Base-by-base conservation (phyloP, 2,329 filamentous ascomycete species). In the Aspergillus novoparasiticus region DNA sequence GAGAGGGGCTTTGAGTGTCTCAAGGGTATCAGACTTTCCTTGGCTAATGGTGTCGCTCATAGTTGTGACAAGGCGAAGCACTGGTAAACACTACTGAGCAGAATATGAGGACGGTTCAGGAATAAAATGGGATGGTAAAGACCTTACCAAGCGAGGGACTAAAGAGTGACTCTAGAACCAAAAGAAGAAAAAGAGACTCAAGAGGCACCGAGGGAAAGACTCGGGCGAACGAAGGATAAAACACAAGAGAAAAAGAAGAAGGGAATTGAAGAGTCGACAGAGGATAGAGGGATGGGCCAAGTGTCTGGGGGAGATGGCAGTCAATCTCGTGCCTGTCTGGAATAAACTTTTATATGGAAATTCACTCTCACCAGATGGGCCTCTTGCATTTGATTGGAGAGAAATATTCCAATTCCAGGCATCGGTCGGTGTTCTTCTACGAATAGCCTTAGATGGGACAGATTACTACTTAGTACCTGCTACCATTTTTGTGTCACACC, bases 41-140 rank as follows among this genome's bases (percentile, higher is more conserved):
- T 9, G 4, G 19, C 14, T 19, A 30, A 61, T 57, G 23, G 60
- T 58, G 46, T 60, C 63, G 34, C 60, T 63, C 65, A 66, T 66
- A 36, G 30, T 50, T 48, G 54, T 34, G n/a, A 54, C 41, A 50
- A 8, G 45, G 11, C 14, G 23, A 28, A 8, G 6, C 3, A 19
- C 46, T n/a, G 16, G n/a, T 14, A 16, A n/a, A 19, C 14, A 50
- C 8, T 9, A 23, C 23, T 48, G 12, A 16, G 16, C 6, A n/a
- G 39, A 41, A 9, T 16, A n/a, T 41, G 16, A n/a, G 16, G 8
- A n/a, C 8, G 16, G 16, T 41, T 10, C 39, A 41, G 16, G n/a
- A 46, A 50, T 23, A 51, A 39, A 26, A 36, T 19, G 16, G 9
- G 5, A 26, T 11, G 26, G 16, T 23, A 36, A 6, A 57, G 26